Conservation (phyloP, 352 stramenopile species). For the Saprolegnia parasitica region DNA sequence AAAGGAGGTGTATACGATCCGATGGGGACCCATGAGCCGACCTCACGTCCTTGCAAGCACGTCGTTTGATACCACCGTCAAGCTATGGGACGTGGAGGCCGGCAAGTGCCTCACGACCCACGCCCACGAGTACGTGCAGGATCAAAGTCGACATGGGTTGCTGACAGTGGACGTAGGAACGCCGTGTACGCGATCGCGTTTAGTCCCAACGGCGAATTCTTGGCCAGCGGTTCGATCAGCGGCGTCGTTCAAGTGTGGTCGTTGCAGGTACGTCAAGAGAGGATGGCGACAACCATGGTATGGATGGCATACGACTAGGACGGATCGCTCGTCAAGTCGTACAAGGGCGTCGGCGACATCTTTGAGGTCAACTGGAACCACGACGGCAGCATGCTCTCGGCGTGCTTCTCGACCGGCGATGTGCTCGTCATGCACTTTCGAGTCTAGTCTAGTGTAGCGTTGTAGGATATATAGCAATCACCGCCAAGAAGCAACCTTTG, state of each 20-base stretch:
- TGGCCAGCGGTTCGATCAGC: conserved; percentile 95
- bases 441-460: conserved; percentile 57
- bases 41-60: conserved; percentile 88
- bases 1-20: conserved; percentile 93
- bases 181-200: conserved; percentile 85
- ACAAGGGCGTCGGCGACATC: conserved; percentile 93
- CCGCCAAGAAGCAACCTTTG: no score
- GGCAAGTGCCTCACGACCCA: conserved; percentile 90
- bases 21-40: conserved; percentile 76
- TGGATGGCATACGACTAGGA: conserved; percentile 39
- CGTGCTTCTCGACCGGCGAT: conserved; percentile 81
- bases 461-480: conserved; percentile 7
- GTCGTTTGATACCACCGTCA: conserved; percentile 95
- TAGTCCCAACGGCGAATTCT: conserved; percentile 87
- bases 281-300: conserved; percentile 41
- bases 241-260: conserved; percentile 98
- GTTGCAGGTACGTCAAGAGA: conserved; percentile 74
- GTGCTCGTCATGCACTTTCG: conserved; percentile 87
- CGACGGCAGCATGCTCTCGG: conserved; percentile 77
- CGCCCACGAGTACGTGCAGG: conserved; percentile 84
- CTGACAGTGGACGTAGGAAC: conserved; percentile 43
- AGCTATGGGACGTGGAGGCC: conserved; percentile 91
- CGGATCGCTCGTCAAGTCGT: conserved; percentile 76
- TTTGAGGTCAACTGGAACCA: conserved; percentile 99
- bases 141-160: conserved; percentile 9